These are phyloP conservation scores for Massarina eburnea DNA, from an alignment of 2,329 filamentous ascomycete genomes.

Conservation along the genomic window DNA sequence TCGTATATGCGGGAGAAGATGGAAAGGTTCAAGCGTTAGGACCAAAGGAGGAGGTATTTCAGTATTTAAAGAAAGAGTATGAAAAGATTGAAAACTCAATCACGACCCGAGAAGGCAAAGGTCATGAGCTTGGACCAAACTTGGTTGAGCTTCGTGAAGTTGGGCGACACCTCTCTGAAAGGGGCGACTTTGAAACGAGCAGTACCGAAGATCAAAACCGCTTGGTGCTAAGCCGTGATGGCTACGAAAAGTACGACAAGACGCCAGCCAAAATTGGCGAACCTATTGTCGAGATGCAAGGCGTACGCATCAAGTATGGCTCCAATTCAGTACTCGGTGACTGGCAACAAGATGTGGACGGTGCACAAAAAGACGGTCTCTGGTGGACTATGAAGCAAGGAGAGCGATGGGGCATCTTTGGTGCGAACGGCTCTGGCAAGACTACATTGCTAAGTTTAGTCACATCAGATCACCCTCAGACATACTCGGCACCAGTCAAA, in stretches of 20 bases:
- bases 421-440: constrained; percentile 92
- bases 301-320: constrained; percentile 80
- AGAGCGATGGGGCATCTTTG: constrained; percentile 89
- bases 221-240: constrained; percentile 32
- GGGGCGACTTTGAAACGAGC: constrained; percentile 27
- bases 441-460: constrained; percentile 91
- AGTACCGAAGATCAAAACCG: constrained; percentile 5
- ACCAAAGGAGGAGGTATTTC: constrained; percentile 63
- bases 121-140: constrained; percentile 16
- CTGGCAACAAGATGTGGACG: constrained; percentile 66
- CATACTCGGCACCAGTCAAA: constrained; percentile 84
- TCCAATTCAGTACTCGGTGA: constrained; percentile 76
- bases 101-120: constrained; percentile 1
- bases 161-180: constrained; percentile 29
- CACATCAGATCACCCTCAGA: constrained; percentile 93
- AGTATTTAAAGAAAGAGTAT: constrained; percentile 40
- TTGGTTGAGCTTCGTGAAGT: constrained; percentile 30
- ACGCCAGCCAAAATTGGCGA: constrained; percentile 54
- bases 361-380: constrained; percentile 61
- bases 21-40: constrained; percentile 69
- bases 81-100: constrained; percentile 37
- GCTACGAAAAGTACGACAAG: constrained; percentile 26
- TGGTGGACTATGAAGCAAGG: constrained; percentile 82
- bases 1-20: constrained; percentile 70
- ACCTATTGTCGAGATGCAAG: constrained; percentile 81